phyloP scores from a whole-genome alignment of 441 rosid genomes.

The Eutrema salsugineum region DNA sequence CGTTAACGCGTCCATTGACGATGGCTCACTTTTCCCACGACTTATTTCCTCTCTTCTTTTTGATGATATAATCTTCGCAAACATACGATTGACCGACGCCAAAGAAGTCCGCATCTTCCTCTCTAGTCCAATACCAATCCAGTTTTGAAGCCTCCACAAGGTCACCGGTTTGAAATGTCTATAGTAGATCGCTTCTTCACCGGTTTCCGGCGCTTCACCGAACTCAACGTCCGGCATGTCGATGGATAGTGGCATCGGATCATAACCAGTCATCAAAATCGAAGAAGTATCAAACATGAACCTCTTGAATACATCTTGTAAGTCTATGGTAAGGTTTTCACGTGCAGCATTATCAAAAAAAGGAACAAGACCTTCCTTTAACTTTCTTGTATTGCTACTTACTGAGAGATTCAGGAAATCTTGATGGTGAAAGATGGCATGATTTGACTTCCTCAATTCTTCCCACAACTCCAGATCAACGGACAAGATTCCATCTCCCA shows the following conservation, averaged over 20 bases:
- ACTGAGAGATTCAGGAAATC: constrained; percentile 20
- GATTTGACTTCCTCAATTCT: constrained; percentile 27
- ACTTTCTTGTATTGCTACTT: neutral
- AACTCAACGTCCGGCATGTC: constrained; percentile 28
- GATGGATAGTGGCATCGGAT: constrained; percentile 31
- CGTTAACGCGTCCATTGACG: constrained; percentile 21
- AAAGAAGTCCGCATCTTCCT: constrained; percentile 25
- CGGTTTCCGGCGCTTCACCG: constrained; percentile 30
- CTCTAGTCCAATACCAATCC: constrained; percentile 40
- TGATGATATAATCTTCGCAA: constrained; percentile 1
- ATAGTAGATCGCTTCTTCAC: constrained; percentile 31
- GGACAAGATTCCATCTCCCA: constrained; percentile 39
- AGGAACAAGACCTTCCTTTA: constrained; percentile 22
- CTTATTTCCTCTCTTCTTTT: constrained; percentile 27
- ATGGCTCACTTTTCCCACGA: neutral
- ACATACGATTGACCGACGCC: constrained; percentile 12
- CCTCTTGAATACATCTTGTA: constrained; percentile 26
- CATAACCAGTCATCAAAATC: constrained; percentile 30
- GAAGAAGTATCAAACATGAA: constrained; percentile 8
- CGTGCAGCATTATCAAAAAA: constrained; percentile 23
- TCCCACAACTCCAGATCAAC: constrained; percentile 35
- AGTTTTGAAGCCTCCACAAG: constrained; percentile 28
- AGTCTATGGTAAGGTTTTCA: neutral
- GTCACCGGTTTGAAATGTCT: constrained; percentile 30
- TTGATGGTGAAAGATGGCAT: constrained; percentile 20